These are phyloP conservation scores for Dothistroma septosporum DNA, from an alignment of 2,329 filamentous ascomycete genomes.

Conservation along the genomic window DNA sequence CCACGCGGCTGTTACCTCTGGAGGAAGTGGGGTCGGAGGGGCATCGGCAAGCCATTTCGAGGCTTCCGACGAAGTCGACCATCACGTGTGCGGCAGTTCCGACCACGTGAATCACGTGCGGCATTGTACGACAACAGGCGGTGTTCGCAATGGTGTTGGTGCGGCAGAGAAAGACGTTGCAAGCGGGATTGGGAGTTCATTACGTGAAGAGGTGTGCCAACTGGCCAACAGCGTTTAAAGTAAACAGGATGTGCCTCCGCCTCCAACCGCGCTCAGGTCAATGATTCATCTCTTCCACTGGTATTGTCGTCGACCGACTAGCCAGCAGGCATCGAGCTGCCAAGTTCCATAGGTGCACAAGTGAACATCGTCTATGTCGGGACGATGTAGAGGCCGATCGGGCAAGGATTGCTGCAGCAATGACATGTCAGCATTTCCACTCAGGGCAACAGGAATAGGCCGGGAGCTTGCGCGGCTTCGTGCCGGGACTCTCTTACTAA, in stretches of 20 bases:
- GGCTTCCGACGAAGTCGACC: not conserved
- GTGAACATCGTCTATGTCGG: not conserved
- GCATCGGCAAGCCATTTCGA: not conserved
- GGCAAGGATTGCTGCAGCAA: not conserved
- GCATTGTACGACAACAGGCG: not conserved
- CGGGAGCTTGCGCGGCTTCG: not conserved
- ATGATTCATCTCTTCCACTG: not conserved
- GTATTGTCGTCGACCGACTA: not conserved
- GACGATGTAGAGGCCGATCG: conserved; percentile 11
- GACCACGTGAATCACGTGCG: not conserved
- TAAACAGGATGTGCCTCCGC: not conserved
- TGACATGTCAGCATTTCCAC: not conserved
- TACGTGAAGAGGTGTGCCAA: not conserved
- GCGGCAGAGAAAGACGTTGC: not conserved
- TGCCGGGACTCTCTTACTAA: conserved; percentile 9
- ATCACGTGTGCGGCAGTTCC: too few species aligned
- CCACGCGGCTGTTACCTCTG: not conserved
- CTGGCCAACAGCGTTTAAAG: not conserved
- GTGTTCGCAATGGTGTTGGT: not conserved
- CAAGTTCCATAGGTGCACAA: not conserved
- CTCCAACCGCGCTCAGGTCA: not conserved
- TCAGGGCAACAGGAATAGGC: conserved; percentile 6
- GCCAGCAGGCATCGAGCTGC: not conserved
- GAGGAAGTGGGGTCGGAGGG: not conserved
- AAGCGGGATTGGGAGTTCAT: not conserved